These are phyloP conservation scores for Carex kokanica DNA, from an alignment of 176 grass and related monocot species.

Conservation along the genomic window DNA sequence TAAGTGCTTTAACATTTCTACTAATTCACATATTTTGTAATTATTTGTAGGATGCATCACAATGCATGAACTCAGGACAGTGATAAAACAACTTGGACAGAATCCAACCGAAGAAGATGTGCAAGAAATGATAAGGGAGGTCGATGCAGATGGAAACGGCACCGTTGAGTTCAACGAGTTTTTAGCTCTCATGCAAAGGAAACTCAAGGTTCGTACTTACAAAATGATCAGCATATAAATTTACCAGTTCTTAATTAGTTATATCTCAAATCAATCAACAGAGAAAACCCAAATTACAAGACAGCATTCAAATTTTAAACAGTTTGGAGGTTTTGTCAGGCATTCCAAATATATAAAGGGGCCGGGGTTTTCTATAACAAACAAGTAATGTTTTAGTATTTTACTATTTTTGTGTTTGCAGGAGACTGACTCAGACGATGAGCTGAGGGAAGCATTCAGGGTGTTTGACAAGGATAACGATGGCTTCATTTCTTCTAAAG, in stretches of 20 bases:
- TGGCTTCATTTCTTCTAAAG: constrained; percentile 22
- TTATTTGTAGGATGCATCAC: constrained; percentile 37
- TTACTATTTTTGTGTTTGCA: not conserved
- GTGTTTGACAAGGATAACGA: constrained; percentile 26
- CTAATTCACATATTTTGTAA: not conserved
- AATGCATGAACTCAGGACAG: constrained; percentile 30
- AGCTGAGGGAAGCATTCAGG: constrained; percentile 18
- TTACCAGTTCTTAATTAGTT: not conserved
- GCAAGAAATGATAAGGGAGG: constrained; percentile 44
- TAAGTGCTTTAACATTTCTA: not conserved
- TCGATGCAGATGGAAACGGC: constrained; percentile 34
- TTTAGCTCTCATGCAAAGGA: constrained; percentile 16
- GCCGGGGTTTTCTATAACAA: not conserved
- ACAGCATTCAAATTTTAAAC: not conserved
- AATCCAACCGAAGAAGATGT: constrained; percentile 35
- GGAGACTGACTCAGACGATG: constrained; percentile 20
- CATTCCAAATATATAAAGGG: not conserved
- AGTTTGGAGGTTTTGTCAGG: not conserved
- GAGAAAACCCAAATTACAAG: not conserved
- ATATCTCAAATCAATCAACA: not conserved
- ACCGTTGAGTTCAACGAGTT: constrained; percentile 22
- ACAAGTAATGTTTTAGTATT: not conserved
- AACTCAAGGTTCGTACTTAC: constrained; percentile 13
- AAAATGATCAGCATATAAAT: not conserved
- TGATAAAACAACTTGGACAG: constrained; percentile 31